phyloP scores from a whole-genome alignment of 805 yeast species.

The Metschnikowia similis region DNA sequence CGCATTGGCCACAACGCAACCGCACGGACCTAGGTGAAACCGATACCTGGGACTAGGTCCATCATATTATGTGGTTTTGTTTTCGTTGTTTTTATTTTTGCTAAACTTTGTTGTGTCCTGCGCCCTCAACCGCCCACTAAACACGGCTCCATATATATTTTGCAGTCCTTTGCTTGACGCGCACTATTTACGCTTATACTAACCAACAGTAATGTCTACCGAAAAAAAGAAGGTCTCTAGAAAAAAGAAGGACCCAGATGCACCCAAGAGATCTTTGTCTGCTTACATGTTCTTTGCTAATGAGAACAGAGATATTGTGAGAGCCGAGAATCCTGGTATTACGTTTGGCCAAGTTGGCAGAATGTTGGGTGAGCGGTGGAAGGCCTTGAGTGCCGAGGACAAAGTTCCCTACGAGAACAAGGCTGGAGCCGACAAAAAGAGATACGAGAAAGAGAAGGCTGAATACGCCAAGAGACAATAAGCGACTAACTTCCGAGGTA shows the following conservation, averaged over 20 bases:
- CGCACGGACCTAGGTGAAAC: neutral
- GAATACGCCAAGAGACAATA: constrained; percentile 54
- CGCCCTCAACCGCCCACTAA: neutral
- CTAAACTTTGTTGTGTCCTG: neutral
- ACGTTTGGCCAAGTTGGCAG: constrained; percentile 95
- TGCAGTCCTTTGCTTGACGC: constrained; percentile 2
- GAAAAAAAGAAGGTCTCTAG: constrained; percentile 43
- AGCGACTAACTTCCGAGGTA: constrained; percentile 5
- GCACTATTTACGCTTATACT: constrained; percentile 7
- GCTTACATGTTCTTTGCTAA: constrained; percentile 99
- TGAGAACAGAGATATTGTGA: constrained; percentile 92
- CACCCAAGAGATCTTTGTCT: constrained; percentile 97
- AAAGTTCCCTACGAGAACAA: constrained; percentile 87
- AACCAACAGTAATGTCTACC: constrained; percentile 19
- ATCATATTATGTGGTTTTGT: neutral
- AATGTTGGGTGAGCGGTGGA: constrained; percentile 95
- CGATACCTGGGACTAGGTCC: neutral
- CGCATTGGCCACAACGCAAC: constrained; percentile 3
- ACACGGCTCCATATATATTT: neutral
- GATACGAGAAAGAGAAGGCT: constrained; percentile 95
- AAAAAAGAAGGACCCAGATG: constrained; percentile 82
- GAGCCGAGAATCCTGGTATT: constrained; percentile 93
- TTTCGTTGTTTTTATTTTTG: neutral
- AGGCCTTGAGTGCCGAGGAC: constrained; percentile 76
- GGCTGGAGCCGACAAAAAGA: constrained; percentile 95